phyloP scores from a whole-genome alignment of 192 early-diverging fungal genomes.

The Podila minutissima region DNA sequence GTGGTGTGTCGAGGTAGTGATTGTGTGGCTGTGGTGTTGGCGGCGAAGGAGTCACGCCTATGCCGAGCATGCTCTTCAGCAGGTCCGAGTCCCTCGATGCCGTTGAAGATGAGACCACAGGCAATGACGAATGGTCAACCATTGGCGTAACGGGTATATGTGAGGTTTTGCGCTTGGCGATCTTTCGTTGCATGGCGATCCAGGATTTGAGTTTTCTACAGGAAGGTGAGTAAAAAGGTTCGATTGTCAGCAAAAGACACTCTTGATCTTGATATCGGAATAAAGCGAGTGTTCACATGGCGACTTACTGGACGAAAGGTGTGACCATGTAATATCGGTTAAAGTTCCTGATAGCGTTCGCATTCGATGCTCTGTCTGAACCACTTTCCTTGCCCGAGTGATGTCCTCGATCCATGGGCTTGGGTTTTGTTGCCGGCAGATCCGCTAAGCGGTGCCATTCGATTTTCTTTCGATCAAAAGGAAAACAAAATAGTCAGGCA shows the following conservation, averaged over 20 bases:
- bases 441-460: conserved; percentile 76
- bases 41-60: conserved; percentile 19
- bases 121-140: neutral
- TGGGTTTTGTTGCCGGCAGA: conserved; percentile 64
- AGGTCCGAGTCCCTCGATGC: conserved; percentile 32
- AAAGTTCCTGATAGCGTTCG: conserved; percentile 47
- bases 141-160: conserved; percentile 7
- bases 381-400: conserved; percentile 48
- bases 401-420: conserved; percentile 29
- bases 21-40: conserved; percentile 2
- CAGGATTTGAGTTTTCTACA: conserved; percentile 45
- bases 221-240: neutral
- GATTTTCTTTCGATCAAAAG: conserved; percentile 55
- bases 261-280: neutral
- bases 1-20: neutral
- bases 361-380: conserved; percentile 26
- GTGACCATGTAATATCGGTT: conserved; percentile 77
- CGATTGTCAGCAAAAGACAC: neutral
- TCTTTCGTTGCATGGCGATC: conserved; percentile 28
- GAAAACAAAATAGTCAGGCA: conserved; percentile 2
- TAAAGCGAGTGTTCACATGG: neutral
- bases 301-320: conserved; percentile 70
- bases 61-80: conserved; percentile 51
- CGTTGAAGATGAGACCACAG: conserved; percentile 9
- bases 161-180: conserved; percentile 22